These are phyloP conservation scores for Mallotus repandus DNA, from an alignment of 441 rosid species.

Conservation along the genomic window DNA sequence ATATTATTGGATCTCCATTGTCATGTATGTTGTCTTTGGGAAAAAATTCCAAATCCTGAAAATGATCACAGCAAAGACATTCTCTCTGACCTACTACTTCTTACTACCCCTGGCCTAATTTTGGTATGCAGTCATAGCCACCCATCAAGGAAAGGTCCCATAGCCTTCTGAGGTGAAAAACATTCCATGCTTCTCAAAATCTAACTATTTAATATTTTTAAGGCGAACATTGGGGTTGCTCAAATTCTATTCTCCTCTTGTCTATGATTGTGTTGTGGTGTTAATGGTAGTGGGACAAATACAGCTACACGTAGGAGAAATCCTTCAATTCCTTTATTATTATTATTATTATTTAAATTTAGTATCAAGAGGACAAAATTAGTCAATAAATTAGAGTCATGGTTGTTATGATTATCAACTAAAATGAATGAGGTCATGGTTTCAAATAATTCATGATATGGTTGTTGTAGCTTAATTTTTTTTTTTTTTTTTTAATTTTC, in stretches of 20 bases:
- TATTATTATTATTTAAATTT: background rate
- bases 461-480: constrained; percentile 16
- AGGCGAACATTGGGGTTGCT: background rate
- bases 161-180: background rate
- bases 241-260: background rate
- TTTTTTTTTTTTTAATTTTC: background rate
- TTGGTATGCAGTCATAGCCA: constrained; percentile 8
- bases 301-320: no score
- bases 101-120: constrained; percentile 1
- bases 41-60: constrained; percentile 18
- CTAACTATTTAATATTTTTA: background rate
- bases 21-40: constrained; percentile 10
- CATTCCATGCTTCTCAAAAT: background rate
- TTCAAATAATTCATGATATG: background rate
- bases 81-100: constrained; percentile 9
- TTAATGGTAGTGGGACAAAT: constrained; percentile 3
- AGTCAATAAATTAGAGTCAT: background rate
- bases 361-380: background rate
- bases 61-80: constrained; percentile 18
- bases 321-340: background rate
- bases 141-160: constrained; percentile 5
- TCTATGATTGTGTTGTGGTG: constrained; percentile 6
- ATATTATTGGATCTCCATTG: background rate
- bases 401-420: background rate
- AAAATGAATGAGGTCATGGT: constrained; percentile 9